Evolutionary conservation across 169 alveolate genomes (phyloP).

Genomic region (Cryptosporidium ryanae): DNA sequence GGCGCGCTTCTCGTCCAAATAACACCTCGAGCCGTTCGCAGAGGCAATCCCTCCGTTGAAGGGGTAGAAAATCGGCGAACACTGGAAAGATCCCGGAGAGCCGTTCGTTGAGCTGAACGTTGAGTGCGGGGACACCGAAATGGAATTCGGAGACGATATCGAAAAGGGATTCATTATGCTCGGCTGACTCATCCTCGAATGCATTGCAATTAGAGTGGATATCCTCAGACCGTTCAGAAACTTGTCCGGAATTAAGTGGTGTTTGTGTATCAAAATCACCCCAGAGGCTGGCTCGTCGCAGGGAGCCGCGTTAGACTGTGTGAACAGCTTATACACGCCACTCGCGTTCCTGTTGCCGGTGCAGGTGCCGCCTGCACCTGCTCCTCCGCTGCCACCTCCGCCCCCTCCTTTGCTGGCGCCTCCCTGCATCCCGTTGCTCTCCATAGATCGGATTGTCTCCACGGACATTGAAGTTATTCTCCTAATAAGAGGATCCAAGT

Average conservation of each 20-base stretch:
- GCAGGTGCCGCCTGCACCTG: background rate
- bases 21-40: constrained; percentile 3
- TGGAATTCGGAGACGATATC: constrained; percentile 35
- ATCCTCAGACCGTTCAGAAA: constrained; percentile 27
- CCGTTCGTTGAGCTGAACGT: constrained; percentile 22
- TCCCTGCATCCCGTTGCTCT: constrained; percentile 12
- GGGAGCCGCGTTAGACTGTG: background rate
- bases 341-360: background rate
- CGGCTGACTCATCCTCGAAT: constrained; percentile 56
- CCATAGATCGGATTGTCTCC: constrained; percentile 43
- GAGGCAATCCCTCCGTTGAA: background rate
- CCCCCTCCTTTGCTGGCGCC: background rate
- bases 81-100: constrained; percentile 44
- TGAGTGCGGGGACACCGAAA: constrained; percentile 62
- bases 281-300: constrained; percentile 37
- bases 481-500: constrained; percentile 42
- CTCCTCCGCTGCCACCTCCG: background rate
- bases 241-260: constrained; percentile 57
- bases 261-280: constrained; percentile 42
- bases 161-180: constrained; percentile 37
- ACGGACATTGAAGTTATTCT: constrained; percentile 32
- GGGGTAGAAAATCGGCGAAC: constrained; percentile 36
- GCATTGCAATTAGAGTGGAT: constrained; percentile 65
- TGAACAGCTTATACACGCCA: background rate
- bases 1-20: constrained; percentile 18